These are phyloP conservation scores for Coemansia sp. DNA, from an alignment of 192 early-diverging fungal genomes.

Conservation along the genomic window DNA sequence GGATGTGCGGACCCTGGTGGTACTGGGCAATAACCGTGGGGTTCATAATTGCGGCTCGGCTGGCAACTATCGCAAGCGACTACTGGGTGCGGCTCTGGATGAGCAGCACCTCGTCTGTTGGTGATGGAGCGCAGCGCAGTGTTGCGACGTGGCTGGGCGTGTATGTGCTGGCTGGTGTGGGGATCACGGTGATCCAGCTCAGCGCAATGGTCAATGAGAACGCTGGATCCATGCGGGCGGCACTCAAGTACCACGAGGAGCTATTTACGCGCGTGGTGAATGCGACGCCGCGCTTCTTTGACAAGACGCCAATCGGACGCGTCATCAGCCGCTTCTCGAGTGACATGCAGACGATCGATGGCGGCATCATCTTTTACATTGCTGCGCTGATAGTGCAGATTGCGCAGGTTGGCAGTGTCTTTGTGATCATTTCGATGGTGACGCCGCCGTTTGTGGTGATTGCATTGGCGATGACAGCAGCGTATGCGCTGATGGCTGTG, in stretches of 20 bases:
- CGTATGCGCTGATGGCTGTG: slow-evolving; percentile 67
- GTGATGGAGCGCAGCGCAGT: not conserved
- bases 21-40: slow-evolving; percentile 55
- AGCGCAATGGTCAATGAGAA: slow-evolving; percentile 23
- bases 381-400: slow-evolving; percentile 58
- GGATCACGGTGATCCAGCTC: slow-evolving; percentile 46
- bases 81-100: slow-evolving; percentile 71
- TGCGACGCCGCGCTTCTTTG: slow-evolving; percentile 85
- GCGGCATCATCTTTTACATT: slow-evolving; percentile 55
- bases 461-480: slow-evolving; percentile 56
- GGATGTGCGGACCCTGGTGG: slow-evolving; percentile 63
- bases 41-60: slow-evolving; percentile 43
- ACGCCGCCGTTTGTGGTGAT: slow-evolving; percentile 76
- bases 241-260: slow-evolving; percentile 57
- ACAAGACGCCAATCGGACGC: slow-evolving; percentile 84
- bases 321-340: slow-evolving; percentile 88
- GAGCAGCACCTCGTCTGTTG: not conserved
- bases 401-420: slow-evolving; percentile 57
- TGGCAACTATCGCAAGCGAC: slow-evolving; percentile 58
- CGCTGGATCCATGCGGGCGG: slow-evolving; percentile 55
- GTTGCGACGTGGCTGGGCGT: slow-evolving; percentile 60
- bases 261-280: slow-evolving; percentile 65
- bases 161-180: slow-evolving; percentile 63
- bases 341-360: slow-evolving; percentile 85
- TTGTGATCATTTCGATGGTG: slow-evolving; percentile 64